Evolutionary conservation across 768 basidiomycete genomes (phyloP).

Genomic region (Tremella yokohamensis): DNA sequence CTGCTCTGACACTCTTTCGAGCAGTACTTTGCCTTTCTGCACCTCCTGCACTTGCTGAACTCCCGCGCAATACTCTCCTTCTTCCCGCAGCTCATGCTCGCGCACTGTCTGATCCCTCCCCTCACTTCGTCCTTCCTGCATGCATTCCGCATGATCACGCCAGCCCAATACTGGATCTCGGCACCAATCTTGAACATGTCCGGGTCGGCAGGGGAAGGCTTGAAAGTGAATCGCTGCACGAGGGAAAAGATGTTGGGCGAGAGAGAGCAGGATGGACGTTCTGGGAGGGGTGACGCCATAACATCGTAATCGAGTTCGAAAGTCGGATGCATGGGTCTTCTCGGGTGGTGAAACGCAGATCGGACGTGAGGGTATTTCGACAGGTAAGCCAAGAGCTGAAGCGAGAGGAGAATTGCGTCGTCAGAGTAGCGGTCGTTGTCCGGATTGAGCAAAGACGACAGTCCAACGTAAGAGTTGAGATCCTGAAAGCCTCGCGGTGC

Average conservation of each 20-base stretch:
- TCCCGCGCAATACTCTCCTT: conserved; percentile 92
- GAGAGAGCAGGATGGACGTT: conserved; percentile 46
- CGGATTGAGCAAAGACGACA: conserved; percentile 36
- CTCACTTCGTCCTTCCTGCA: conserved; percentile 92
- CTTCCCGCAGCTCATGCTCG: conserved; percentile 93
- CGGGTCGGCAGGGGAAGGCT: conserved; percentile 76
- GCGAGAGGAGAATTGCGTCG: conserved; percentile 82
- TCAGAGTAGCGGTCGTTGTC: conserved; percentile 64
- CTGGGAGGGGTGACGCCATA: conserved; percentile 33
- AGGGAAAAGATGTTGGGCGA: conserved; percentile 82
- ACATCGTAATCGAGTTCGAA: conserved; percentile 34
- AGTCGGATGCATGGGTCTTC: conserved; percentile 48
- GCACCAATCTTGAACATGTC: conserved; percentile 67
- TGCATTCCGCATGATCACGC: conserved; percentile 99
- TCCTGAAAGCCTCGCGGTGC: conserved; percentile 50
- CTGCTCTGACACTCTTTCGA: conserved; percentile 95
- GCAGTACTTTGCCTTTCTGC: conserved; percentile 97
- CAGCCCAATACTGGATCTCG: conserved; percentile 98
- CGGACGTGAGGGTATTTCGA: conserved; percentile 98
- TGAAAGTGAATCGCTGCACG: conserved; percentile 93
- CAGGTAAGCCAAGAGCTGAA: conserved; percentile 92
- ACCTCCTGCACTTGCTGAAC: conserved; percentile 93
- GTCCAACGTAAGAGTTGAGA: conserved; percentile 44
- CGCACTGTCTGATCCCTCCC: conserved; percentile 94
- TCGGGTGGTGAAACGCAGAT: conserved; percentile 86